Evolutionary conservation across 805 yeast genomes (phyloP), one percentile per base, ranked within the genome.

Genomic region (Blastobotrys robertii): DNA sequence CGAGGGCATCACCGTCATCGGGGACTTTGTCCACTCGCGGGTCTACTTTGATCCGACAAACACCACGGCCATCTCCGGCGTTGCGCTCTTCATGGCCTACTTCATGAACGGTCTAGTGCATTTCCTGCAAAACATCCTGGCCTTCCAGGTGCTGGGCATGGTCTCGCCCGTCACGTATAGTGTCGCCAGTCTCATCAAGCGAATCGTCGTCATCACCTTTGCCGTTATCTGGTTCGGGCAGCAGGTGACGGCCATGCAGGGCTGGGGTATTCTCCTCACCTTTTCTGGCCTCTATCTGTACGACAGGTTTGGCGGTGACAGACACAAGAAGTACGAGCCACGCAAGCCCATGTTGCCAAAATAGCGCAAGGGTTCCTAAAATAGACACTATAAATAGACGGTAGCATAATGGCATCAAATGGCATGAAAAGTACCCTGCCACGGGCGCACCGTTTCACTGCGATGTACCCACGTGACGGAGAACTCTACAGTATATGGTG

Each of bases 161-260:
- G 72, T 87, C 4, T 83, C 94, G 2, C 84, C 96, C 0, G 79
- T 87, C 9, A 76, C 92, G 2, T 87, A 85, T 62, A 82, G 94
- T 1, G 79, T 87, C 44, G 95, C 95, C 2, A 78, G 84, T 35
- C 73, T 87, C 74, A 74, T 87, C 76, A 87, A 87, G 64, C 76
- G 95, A 54, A 82, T 87, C n/a, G 82, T 84, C 1, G 76, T 87
- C 28, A 86, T 87, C 35, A 72, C 81, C 1, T 80, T 81, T 1
- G 84, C 95, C 53, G 83, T 88, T 66, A 45, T 81, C 34, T 74
- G 72, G 68, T 72, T 70, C 31, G 80, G 80, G 19, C 72, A 69
- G 51, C 50, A 45, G 22, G 66, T 68, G 13, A 49, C 62, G 2
- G 43, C 46, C 6, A 41, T 59, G 14, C 72, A 67, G 45, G 65